Conservation (phyloP, 73 alveolate species). For the Halteria grandinella region DNA sequence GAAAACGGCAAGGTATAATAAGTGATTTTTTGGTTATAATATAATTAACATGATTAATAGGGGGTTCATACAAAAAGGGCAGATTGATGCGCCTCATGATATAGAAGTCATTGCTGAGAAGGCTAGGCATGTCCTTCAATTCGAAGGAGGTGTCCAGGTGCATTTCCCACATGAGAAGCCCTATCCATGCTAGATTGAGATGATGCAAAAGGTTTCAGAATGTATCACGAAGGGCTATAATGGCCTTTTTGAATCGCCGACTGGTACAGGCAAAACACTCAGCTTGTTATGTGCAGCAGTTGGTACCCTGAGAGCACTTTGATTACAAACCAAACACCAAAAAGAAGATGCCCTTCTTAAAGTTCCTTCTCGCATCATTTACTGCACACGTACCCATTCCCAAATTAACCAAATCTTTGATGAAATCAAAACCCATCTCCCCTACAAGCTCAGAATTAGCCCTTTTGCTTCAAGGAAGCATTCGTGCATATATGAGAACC, state of each 20-base stretch:
- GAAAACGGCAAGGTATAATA: too few species aligned
- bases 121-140: too few species aligned
- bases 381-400: slow-evolving; percentile 71
- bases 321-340: neutral
- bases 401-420: slow-evolving; percentile 48
- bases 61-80: too few species aligned
- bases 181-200: slow-evolving; percentile 26
- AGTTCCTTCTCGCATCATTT: slow-evolving; percentile 11
- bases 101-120: too few species aligned
- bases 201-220: slow-evolving; percentile 6
- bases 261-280: slow-evolving; percentile 85
- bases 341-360: neutral
- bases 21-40: too few species aligned
- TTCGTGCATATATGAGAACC: slow-evolving; percentile 50
- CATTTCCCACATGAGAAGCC: slow-evolving; percentile 38
- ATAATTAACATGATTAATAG: too few species aligned
- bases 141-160: slow-evolving; percentile 2
- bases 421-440: slow-evolving; percentile 49
- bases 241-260: slow-evolving; percentile 74
- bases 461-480: slow-evolving; percentile 60
- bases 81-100: too few species aligned
- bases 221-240: neutral
- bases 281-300: slow-evolving; percentile 73
- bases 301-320: slow-evolving; percentile 47
- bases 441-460: slow-evolving; percentile 44